Evolutionary conservation across 345 rosid species (phyloP).

Genomic region (Melaleuca alternifolia): DNA sequence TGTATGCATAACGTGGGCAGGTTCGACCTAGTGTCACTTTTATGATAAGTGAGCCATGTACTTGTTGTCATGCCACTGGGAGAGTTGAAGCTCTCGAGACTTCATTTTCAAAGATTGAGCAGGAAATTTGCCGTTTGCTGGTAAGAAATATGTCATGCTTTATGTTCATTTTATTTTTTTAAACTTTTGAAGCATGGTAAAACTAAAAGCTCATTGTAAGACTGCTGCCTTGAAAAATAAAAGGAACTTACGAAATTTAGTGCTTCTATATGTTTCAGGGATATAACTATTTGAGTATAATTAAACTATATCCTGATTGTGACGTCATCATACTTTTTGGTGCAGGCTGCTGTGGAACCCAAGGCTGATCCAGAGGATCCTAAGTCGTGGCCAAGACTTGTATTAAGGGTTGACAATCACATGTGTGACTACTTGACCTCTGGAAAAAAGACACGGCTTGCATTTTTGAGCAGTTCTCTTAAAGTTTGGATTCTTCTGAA

Average conservation of each 20-base stretch:
- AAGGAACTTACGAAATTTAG: background rate
- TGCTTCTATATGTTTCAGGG: background rate
- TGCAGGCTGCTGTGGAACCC: constrained; percentile 51
- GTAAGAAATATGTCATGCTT: constrained; percentile 36
- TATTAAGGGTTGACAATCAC: constrained; percentile 70
- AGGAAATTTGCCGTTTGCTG: constrained; percentile 74
- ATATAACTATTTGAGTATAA: background rate
- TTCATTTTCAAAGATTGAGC: constrained; percentile 89
- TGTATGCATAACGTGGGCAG: constrained; percentile 25
- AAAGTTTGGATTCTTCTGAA: constrained; percentile 91
- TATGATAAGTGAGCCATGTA: constrained; percentile 94
- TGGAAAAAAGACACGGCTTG: constrained; percentile 74
- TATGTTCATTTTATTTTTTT: background rate
- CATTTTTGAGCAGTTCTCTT: constrained; percentile 79
- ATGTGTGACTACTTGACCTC: constrained; percentile 84
- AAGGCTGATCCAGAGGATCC: constrained; percentile 64
- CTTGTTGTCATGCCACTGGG: constrained; percentile 90
- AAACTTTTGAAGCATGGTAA: background rate
- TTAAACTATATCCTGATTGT: background rate
- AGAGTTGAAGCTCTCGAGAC: constrained; percentile 97
- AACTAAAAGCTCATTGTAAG: background rate
- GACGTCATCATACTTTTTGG: background rate
- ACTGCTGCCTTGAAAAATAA: background rate
- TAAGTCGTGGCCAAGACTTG: constrained; percentile 80
- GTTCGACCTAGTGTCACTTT: constrained; percentile 96